Evolutionary conservation across 2,329 filamentous ascomycete genomes (phyloP), one percentile per base, ranked within the genome.

Genomic region (Pseudocercospora ulei): DNA sequence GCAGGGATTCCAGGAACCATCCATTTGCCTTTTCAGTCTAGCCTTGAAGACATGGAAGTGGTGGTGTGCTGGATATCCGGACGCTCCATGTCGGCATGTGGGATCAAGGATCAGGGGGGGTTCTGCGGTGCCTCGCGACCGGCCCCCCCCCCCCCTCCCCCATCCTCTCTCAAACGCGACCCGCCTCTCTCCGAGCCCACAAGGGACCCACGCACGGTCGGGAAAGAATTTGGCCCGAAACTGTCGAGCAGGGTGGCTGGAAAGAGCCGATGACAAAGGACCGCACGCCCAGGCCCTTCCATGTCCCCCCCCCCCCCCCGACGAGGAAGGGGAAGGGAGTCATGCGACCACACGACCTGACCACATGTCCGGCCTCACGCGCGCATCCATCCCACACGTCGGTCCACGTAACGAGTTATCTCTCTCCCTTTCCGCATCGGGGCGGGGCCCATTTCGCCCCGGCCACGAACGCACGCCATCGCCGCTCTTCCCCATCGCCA

Each of bases 251-350:
- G 11, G 29, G 29, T 33, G 18, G 7, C 29, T 33, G 29, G 29
- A 33, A 33, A 33, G 29, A 33, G 29, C 29, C 29, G 29, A 33
- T 33, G 29, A 33, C 29, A 33, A 33, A 33, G 29, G 29, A n/a
- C 8, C 11, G 11, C 16, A 18, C 22, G 29, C 12, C 29, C 17
- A 33, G 29, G 29, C 29, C n/a, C n/a, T n/a, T 33, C 29, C 29
- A 33, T 33, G 29, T 33, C n/a, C n/a, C n/a, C n/a, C n/a, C n/a
- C n/a, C n/a, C n/a, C n/a, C n/a, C n/a, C n/a, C n/a, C n/a, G n/a
- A n/a, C n/a, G n/a, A n/a, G n/a, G n/a, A n/a, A n/a, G n/a, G n/a
- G n/a, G n/a, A n/a, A n/a, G n/a, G n/a, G n/a, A n/a, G n/a, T n/a
- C n/a, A n/a, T n/a, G n/a, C n/a, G n/a, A n/a, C n/a, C n/a, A n/a